phyloP scores from a whole-genome alignment of 129 eudicot species.

The Arctium minus region DNA sequence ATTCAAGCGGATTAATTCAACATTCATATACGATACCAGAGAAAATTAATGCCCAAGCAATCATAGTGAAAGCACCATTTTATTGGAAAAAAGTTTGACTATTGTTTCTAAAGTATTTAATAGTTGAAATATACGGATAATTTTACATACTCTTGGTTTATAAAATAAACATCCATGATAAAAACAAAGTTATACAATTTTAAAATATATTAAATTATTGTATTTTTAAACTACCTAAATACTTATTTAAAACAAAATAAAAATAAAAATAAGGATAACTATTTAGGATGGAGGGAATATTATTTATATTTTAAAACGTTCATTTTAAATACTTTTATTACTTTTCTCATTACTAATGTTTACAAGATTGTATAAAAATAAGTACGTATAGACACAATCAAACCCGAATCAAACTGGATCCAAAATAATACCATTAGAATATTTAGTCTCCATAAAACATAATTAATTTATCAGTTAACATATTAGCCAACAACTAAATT shows the following conservation, averaged over 20 bases:
- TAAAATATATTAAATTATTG: no score
- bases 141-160: no score
- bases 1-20: no score
- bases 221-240: no score
- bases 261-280: background rate
- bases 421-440: background rate
- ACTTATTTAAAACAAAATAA: no score
- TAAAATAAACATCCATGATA: no score
- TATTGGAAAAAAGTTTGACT: background rate
- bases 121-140: background rate
- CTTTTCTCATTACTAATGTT: background rate
- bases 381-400: background rate
- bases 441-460: background rate
- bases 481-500: no score
- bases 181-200: no score
- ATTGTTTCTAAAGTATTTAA: background rate
- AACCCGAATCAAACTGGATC: background rate
- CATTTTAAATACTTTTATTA: background rate
- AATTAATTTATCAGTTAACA: background rate
- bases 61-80: background rate
- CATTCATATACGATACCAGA: no score
- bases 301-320: background rate
- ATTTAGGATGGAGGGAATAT: background rate
- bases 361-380: background rate
- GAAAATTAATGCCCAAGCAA: background rate